These are phyloP conservation scores for Trichoderma pleuroti DNA, from an alignment of 2,329 filamentous ascomycete species.

Conservation along the genomic window DNA sequence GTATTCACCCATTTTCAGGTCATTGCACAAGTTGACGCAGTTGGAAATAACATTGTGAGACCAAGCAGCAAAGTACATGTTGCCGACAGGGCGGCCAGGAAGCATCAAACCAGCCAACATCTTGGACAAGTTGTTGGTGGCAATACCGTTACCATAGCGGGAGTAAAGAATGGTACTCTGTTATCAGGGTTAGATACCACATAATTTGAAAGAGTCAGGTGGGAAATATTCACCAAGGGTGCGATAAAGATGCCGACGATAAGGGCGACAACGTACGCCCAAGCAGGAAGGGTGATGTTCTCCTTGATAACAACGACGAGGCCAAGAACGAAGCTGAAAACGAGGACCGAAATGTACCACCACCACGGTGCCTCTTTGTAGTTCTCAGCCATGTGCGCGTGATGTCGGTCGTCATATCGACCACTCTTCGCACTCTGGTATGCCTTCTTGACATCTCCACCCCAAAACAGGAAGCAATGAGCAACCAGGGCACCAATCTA, in stretches of 20 bases:
- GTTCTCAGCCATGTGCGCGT: conserved; percentile 48
- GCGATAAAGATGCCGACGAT: conserved; percentile 41
- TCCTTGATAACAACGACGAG: conserved; percentile 35
- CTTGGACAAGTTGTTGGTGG: conserved; percentile 56
- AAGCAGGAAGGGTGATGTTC: conserved; percentile 35
- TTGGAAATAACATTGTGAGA: conserved; percentile 55
- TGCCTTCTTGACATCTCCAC: conserved; percentile 46
- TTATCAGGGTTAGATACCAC: conserved; percentile 12
- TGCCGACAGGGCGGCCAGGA: conserved; percentile 50
- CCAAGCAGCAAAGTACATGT: conserved; percentile 58
- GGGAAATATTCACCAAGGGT: conserved; percentile 40
- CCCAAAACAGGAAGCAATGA: conserved; percentile 54
- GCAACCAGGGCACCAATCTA: conserved; percentile 53
- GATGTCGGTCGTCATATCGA: conserved; percentile 48
- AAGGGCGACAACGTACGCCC: conserved; percentile 36
- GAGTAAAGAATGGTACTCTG: conserved; percentile 51
- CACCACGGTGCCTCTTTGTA: conserved; percentile 46
- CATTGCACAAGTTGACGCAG: conserved; percentile 47
- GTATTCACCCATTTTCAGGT: conserved; percentile 58
- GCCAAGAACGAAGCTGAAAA: conserved; percentile 33
- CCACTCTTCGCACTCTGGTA: conserved; percentile 40
- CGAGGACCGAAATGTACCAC: conserved; percentile 35
- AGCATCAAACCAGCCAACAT: conserved; percentile 52
- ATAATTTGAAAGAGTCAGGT: not conserved
- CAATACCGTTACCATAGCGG: conserved; percentile 54